Percentiles rank a stretch among this genome's conserved stretches.
Evolutionary conservation across 2,329 filamentous ascomycete genomes (phyloP).

Genomic region (Cytospora piceicola): DNA sequence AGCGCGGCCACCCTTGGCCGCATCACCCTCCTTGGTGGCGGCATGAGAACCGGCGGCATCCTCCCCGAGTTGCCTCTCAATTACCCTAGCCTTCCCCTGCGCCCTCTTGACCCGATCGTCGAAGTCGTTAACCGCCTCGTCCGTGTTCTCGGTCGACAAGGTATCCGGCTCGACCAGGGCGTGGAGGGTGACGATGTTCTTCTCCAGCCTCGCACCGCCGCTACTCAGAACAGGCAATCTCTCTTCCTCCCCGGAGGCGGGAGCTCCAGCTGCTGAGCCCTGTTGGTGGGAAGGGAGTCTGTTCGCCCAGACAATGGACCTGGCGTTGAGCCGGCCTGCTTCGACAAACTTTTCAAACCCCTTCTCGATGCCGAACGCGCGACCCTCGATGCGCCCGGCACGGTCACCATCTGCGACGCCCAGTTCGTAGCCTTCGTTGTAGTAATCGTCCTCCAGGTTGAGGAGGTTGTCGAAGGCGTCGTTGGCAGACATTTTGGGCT

Average conservation of each 20-base stretch:
- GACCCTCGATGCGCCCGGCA: conserved; percentile 84
- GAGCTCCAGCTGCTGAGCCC: conserved; percentile 1
- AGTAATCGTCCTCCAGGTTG: conserved; percentile 70
- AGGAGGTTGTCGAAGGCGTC: conserved; percentile 62
- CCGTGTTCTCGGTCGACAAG: conserved; percentile 78
- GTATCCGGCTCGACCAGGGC: conserved; percentile 79
- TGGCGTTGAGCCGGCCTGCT: conserved; percentile 77
- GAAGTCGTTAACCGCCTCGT: conserved; percentile 88
- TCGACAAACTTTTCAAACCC: conserved; percentile 92
- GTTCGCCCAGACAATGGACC: conserved; percentile 81
- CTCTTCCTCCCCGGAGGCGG: not conserved
- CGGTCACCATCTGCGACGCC: conserved; percentile 75
- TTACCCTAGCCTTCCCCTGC: conserved; percentile 80
- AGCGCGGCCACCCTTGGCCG: not conserved
- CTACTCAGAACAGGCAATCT: conserved; percentile 46
- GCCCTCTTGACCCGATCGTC: conserved; percentile 87
- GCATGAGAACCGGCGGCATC: not conserved
- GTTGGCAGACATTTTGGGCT: conserved; percentile 37
- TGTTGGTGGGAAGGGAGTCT: conserved; percentile 52
- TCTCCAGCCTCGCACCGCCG: conserved; percentile 62
- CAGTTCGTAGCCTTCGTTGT: conserved; percentile 77
- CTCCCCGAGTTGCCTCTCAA: conserved; percentile 69
- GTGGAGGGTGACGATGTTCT: conserved; percentile 76
- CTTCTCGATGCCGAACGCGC: conserved; percentile 86
- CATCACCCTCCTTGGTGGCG: not conserved